These are phyloP conservation scores for Quercus tomentella DNA, from an alignment of 331 rosid species.

Conservation along the genomic window DNA sequence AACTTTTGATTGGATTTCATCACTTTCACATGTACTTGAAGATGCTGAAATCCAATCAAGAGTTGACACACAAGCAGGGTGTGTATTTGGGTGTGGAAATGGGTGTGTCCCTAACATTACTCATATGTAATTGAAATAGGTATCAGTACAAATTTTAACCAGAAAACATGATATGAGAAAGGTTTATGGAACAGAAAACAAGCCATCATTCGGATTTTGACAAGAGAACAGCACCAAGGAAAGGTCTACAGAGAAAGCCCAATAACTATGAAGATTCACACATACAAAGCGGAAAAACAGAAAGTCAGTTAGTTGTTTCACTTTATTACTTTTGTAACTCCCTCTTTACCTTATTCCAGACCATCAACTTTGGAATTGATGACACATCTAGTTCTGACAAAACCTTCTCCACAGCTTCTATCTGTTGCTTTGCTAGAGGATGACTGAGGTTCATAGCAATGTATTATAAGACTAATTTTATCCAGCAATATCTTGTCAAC, in stretches of 20 bases:
- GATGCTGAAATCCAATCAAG: too few species aligned
- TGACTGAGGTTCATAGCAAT: slow-evolving; percentile 67
- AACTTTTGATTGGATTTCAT: too few species aligned
- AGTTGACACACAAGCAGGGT: too few species aligned
- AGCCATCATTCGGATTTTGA: background rate
- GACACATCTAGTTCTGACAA: slow-evolving; percentile 76
- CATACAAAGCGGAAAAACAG: background rate
- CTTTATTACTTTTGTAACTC: slow-evolving; percentile 1
- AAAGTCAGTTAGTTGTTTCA: background rate
- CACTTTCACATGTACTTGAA: too few species aligned
- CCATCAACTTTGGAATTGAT: slow-evolving; percentile 77
- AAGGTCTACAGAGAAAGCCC: background rate
- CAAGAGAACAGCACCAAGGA: background rate
- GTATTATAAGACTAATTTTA: slow-evolving; percentile 18
- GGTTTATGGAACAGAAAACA: background rate
- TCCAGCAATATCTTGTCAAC: slow-evolving; percentile 6
- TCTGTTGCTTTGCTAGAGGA: slow-evolving; percentile 90
- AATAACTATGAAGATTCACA: background rate
- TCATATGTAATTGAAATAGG: background rate
- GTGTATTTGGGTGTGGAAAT: too few species aligned
- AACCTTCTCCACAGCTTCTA: slow-evolving; percentile 94
- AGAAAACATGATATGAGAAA: background rate
- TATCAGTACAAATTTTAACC: background rate
- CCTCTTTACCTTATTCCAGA: slow-evolving; percentile 86
- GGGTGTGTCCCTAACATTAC: too few species aligned